Base-by-base conservation (phyloP, 306 rosid genomes). In the Prunus dulcis region DNA sequence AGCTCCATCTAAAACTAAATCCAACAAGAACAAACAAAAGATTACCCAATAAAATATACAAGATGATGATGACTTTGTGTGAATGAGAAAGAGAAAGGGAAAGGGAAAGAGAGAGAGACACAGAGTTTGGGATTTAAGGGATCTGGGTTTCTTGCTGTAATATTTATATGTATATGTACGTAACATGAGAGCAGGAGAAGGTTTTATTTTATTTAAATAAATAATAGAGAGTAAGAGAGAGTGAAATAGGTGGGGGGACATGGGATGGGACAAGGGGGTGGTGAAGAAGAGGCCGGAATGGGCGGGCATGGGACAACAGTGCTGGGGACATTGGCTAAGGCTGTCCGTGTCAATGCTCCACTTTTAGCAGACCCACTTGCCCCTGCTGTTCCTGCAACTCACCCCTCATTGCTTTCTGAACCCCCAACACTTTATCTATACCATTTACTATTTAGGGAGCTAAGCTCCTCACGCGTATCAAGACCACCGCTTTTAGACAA, bases 1-100 rank as follows among this genome's bases (percentile, higher is more conserved):
- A 95, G 97, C 82, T 95, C 96, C 97, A 90, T 88, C 2, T 27
- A 52, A 23, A 25, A 38, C 15, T 19, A 52, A 49, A n/a, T 58
- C 76, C 46, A 63, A 72, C 76, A 80, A 66, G 34, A 71, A 70
- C 47, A 64, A 71, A 56, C 75, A 58, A 74, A 67, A 12, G 32
- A 15, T 12, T 14, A 12, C 53, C 12, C 18, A 74, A 81, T 73
- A 49, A 62, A 64, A 65, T 15, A 61, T 7, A 22, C 43, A 38
- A 38, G 43, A 38, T 38, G 43, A 38, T 6, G 43, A 38, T 38
- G 9, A 38, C 43, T 38, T 38, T 7, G 43, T 38, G 43, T 38
- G 47, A 41, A 22, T 14, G 9, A 25, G 32, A 1, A 25, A 47
- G 67, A 15, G 72, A 71, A 49, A 78, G 72, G 14, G 47, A 41